Evolutionary conservation across 208 protist species (phyloP), one percentile per base, ranked within the genome.

Genomic region (Crithidia expoeki): DNA sequence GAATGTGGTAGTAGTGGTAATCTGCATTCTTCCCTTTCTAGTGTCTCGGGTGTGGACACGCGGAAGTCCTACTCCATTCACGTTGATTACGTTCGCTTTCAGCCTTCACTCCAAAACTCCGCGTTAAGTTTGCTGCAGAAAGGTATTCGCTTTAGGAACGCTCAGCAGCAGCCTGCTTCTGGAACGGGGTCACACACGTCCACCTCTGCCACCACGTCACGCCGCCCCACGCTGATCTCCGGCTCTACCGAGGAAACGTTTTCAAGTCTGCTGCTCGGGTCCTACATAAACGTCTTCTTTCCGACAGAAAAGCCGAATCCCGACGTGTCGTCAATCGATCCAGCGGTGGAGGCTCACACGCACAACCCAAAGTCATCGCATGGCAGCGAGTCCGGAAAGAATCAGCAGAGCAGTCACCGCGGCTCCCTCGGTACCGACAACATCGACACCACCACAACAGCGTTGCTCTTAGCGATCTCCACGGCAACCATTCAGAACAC

Each of bases 71-170:
- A 85, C 72, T 75, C 86, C 25, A 76, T 94, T 40, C 84, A 94
- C 68, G 76, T 94, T 49, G 84, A 92, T 63, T 94, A 92, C 68
- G 64, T 94, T 6, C 89, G 89, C 44, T 85, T 94, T 59, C 76
- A 83, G 32, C 85, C 89, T 0, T 64, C 70, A 25, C 42, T 74
- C 11, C 36, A 68, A 47, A 51, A 12, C 38, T 19, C 33, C 1
- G 51, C 44, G 11, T 7, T 50, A n/a, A 33, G 33, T n/a, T 28
- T 33, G 28, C 21, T 72, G 11, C 59, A 33, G 34, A 59, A 10
- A 2, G 68, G 44, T 19, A n/a, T 21, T 23, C 34, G 50, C 40
- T 17, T 47, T 12, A 30, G 9, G 2, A 12, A 4, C 23, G 49
- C 49, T 11, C 51, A 6, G n/a, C 14, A 3, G 59, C 23, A n/a